Base-by-base conservation (phyloP, 179 eudicot species). In the Monotropa hypopitys region DNA sequence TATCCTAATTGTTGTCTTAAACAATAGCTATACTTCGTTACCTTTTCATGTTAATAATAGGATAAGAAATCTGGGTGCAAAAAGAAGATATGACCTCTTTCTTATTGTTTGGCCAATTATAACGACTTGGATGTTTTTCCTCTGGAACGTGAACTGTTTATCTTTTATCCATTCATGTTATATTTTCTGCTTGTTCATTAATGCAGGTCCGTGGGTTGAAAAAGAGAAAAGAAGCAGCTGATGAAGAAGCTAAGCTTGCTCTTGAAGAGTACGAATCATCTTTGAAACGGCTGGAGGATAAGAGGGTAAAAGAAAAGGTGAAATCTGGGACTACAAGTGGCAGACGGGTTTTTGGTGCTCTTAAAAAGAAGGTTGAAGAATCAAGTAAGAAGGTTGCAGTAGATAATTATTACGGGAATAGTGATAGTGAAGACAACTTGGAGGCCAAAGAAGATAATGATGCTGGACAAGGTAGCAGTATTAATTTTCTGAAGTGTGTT, bases 181-280 rank as follows among this genome's bases (percentile, higher is more conserved):
- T n/a, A n/a, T 54, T 33, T 81, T 77, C 30, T 32, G 20, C 40
- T 53, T 50, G 68, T 80, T 35, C 13, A 3, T 78, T 61, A 65
- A n/a, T 43, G 65, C 82, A 96, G 99, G 96, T 85, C 15, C 96
- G 97, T 80, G 98, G 97, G 7, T 56, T 88, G 86, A 84, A 88
- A 65, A 96, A 90, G 88, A 87, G 86, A 79, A 89, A 88, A 85
- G 91, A 86, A 70, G 92, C 90, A 72, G 97, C 94, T 49, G 84
- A 78, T 81, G 90, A 89, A 85, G 99, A 96, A 90, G 98, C 97
- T 43, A 86, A 83, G 79, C 82, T 76, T 82, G 98, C 96, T 81
- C 84, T 93, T 56, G 85, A 90, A 62, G 97, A 91, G 68, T 96
- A 86, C 76, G 96, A 91, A 61, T 78, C 83, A 68, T 84, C 89